Evolutionary conservation across 352 stramenopile genomes (phyloP).

Genomic region (Globisporangium cederbergense): DNA sequence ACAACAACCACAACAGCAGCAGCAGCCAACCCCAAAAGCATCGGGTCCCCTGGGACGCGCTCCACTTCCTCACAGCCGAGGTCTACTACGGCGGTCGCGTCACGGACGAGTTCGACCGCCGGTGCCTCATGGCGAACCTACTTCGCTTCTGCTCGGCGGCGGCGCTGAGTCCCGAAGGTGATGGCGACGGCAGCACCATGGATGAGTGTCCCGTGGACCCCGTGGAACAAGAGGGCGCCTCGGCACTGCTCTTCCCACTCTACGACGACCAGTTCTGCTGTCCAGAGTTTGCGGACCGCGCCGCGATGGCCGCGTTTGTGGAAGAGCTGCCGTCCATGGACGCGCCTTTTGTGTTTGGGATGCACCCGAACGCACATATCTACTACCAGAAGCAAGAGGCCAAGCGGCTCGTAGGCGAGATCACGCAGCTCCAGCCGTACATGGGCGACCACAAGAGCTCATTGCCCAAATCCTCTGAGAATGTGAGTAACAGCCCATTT

Average conservation of each 20-base stretch:
- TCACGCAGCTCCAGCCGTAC: slow-evolving; percentile 38
- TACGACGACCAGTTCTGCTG: slow-evolving; percentile 37
- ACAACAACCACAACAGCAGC: background rate
- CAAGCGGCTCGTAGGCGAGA: slow-evolving; percentile 31
- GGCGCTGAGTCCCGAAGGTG: slow-evolving; percentile 13
- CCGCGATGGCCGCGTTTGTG: slow-evolving; percentile 47
- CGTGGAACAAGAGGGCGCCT: background rate
- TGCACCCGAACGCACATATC: slow-evolving; percentile 79
- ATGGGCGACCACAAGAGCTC: background rate
- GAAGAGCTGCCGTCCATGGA: slow-evolving; percentile 47
- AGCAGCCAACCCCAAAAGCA: background rate
- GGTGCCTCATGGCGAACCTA: slow-evolving; percentile 65
- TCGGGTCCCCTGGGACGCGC: slow-evolving; percentile 66
- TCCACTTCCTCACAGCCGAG: slow-evolving; percentile 75
- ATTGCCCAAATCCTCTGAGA: background rate
- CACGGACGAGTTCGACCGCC: slow-evolving; percentile 79
- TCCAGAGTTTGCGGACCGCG: slow-evolving; percentile 34
- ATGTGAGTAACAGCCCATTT: background rate
- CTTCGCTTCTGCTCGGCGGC: slow-evolving; percentile 50
- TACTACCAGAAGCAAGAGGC: slow-evolving; percentile 61
- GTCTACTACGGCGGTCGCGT: slow-evolving; percentile 83
- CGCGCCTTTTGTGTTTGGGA: slow-evolving; percentile 69
- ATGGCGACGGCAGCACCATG: background rate
- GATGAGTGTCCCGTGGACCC: background rate
- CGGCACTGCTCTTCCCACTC: slow-evolving; percentile 19